Conservation (phyloP, 192 early-diverging fungal genomes). For the Linnemannia zychae region DNA sequence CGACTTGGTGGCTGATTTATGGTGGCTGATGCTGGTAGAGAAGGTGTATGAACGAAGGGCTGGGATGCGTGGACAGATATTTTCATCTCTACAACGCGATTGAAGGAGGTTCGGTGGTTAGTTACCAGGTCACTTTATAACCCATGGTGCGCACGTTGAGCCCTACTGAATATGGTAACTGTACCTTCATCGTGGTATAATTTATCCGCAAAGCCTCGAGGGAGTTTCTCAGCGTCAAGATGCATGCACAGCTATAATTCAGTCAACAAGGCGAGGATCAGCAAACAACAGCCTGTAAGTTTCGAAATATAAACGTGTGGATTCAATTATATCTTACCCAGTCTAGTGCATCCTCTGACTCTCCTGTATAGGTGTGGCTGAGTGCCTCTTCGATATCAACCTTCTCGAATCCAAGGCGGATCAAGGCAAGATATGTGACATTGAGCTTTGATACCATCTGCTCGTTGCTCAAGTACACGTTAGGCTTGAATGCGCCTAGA, state of each 20-base stretch:
- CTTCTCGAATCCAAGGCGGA: slow-evolving; percentile 60
- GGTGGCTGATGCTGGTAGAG: slow-evolving; percentile 30
- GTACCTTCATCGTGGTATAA: slow-evolving; percentile 61
- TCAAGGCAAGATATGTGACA: slow-evolving; percentile 59
- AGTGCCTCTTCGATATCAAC: slow-evolving; percentile 62
- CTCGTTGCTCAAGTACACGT: slow-evolving; percentile 44
- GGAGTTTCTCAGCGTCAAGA: slow-evolving; percentile 59
- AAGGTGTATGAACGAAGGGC: slow-evolving; percentile 30
- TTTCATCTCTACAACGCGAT: slow-evolving; percentile 40
- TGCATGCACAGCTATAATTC: slow-evolving; percentile 34
- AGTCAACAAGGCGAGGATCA: not conserved
- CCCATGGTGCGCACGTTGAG: not conserved
- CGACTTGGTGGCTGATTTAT: slow-evolving; percentile 6
- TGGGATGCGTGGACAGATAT: slow-evolving; percentile 42
- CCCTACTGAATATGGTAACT: not conserved
- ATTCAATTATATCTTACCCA: slow-evolving; percentile 61
- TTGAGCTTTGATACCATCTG: slow-evolving; percentile 60
- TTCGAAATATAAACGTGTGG: not conserved
- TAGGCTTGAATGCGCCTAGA: slow-evolving; percentile 37
- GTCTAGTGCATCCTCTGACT: slow-evolving; percentile 61
- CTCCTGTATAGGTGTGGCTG: slow-evolving; percentile 43
- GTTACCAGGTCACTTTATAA: not conserved
- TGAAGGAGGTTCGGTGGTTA: not conserved
- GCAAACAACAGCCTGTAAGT: not conserved
- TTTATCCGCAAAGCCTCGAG: slow-evolving; percentile 63